Percentiles rank a stretch among this genome's conserved stretches.
Evolutionary conservation across 1,284 basidiomycete genomes (phyloP).

Genomic region (Trichosporon sp.): DNA sequence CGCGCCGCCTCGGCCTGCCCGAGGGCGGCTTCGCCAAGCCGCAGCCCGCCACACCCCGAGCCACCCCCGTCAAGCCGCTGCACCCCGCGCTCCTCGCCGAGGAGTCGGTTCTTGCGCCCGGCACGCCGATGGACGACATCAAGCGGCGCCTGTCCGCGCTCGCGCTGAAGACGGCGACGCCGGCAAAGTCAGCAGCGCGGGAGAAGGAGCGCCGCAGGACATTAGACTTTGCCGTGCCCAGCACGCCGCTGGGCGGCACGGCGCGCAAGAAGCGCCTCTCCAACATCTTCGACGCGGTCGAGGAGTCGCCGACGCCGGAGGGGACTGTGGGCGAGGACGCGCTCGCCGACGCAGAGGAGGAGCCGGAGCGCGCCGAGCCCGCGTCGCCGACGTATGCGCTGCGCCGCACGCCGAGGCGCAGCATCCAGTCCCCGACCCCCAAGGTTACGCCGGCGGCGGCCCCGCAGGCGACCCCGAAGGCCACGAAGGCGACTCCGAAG

Average conservation of each 20-base stretch:
- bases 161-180: slow-evolving; percentile 24
- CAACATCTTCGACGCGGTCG: not conserved
- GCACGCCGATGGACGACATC: slow-evolving; percentile 34
- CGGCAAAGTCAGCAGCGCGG: slow-evolving; percentile 24
- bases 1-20: slow-evolving; percentile 36
- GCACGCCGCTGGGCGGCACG: not conserved
- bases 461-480: too few species aligned
- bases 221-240: not conserved
- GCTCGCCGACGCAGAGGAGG: not conserved
- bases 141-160: slow-evolving; percentile 30
- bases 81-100: slow-evolving; percentile 31
- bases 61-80: slow-evolving; percentile 20
- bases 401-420: not conserved
- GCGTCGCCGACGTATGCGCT: not conserved
- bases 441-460: too few species aligned
- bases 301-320: not conserved
- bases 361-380: not conserved
- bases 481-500: too few species aligned
- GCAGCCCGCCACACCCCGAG: not conserved
- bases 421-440: not conserved
- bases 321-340: not conserved
- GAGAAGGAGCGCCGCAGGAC: slow-evolving; percentile 18
- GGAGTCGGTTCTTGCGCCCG: slow-evolving; percentile 9
- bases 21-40: slow-evolving; percentile 33
- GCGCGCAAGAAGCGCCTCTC: not conserved